Percentiles rank a stretch among this genome's conserved stretches.
Conservation (phyloP, 495 filamentous ascomycete species). For the Tuber magnatum region DNA sequence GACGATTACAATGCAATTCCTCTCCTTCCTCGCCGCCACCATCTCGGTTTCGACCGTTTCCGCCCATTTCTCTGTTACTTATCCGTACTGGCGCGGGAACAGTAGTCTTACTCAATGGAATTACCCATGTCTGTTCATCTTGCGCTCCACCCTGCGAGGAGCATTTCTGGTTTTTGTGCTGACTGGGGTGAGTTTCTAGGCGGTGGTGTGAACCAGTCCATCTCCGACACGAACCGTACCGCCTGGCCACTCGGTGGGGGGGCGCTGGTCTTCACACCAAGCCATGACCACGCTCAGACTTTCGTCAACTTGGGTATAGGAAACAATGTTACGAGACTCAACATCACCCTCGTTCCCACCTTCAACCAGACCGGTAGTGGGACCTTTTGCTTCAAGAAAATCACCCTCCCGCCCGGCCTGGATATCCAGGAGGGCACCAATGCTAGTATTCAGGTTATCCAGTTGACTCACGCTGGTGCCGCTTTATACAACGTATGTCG, state of each 20-base stretch:
- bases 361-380: conserved; percentile 58
- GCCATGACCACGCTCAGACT: conserved; percentile 53
- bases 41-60: conserved; percentile 45
- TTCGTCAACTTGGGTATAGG: conserved; percentile 60
- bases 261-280: conserved; percentile 48
- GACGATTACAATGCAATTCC: conserved; percentile 22
- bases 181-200: conserved; percentile 41
- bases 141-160: conserved; percentile 3
- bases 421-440: conserved; percentile 47
- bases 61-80: conserved; percentile 54
- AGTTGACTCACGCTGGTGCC: conserved; percentile 46
- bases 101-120: conserved; percentile 52
- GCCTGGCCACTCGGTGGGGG: conserved; percentile 56
- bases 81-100: conserved; percentile 54
- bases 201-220: conserved; percentile 49
- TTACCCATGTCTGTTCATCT: conserved; percentile 50
- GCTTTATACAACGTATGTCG: conserved; percentile 54
- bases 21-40: conserved; percentile 34
- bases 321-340: conserved; percentile 52
- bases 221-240: conserved; percentile 49
- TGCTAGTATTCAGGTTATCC: conserved; percentile 55
- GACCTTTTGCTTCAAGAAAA: conserved; percentile 51
- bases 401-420: conserved; percentile 46
- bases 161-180: background rate
- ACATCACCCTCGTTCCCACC: conserved; percentile 51